A percentile compares a stretch with the other conserved stretches of the same genome.
These are phyloP conservation scores for Trichosporon sp. DNA, from an alignment of 1,284 basidiomycete species.

Conservation along the genomic window DNA sequence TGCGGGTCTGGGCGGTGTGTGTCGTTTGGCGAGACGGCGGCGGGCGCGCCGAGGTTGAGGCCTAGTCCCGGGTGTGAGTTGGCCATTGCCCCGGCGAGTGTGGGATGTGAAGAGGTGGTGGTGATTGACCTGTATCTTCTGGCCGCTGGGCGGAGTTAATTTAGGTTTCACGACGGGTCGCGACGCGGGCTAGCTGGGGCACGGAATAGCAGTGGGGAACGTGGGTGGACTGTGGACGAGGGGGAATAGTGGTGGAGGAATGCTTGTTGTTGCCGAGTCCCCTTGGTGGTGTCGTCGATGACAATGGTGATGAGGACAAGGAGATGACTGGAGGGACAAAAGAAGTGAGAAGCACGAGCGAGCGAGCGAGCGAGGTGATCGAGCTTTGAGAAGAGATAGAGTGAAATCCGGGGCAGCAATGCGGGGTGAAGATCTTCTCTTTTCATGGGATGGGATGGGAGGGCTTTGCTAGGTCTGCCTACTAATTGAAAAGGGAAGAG, in stretches of 20 bases:
- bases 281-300: not conserved
- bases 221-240: not conserved
- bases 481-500: not conserved
- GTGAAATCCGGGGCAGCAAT: constrained; percentile 3
- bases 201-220: not conserved
- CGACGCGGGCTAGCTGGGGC: not conserved
- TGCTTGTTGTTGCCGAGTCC: not conserved
- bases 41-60: not conserved
- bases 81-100: not conserved
- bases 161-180: not conserved
- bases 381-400: not conserved
- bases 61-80: not conserved
- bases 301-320: not conserved
- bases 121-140: not conserved
- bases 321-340: not conserved
- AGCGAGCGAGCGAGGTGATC: too few relatives aligned
- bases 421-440: constrained; percentile 4
- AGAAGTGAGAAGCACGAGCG: not conserved
- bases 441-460: not conserved
- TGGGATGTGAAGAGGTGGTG: not conserved
- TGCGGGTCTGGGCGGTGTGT: too few relatives aligned
- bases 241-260: too few relatives aligned
- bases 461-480: too few relatives aligned
- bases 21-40: not conserved
- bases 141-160: not conserved